These are phyloP conservation scores for Trichophyton benhamiae DNA, from an alignment of 2,329 filamentous ascomycete species.

Conservation along the genomic window DNA sequence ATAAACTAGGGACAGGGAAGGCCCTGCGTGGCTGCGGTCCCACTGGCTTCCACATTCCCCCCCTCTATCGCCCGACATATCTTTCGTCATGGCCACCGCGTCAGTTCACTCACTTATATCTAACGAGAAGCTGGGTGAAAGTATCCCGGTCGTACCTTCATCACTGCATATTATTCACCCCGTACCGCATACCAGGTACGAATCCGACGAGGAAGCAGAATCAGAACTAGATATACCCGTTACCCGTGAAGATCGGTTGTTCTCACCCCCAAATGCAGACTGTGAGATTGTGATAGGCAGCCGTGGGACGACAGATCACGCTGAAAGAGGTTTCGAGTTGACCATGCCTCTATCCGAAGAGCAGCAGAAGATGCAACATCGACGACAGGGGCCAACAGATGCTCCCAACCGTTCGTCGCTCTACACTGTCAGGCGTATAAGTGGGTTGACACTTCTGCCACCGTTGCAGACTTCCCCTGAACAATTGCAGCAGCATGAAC, in stretches of 20 bases:
- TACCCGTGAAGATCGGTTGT: conserved; percentile 8
- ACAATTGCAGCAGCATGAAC: not conserved
- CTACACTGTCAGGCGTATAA: conserved; percentile 5
- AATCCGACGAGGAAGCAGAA: conserved; percentile 15
- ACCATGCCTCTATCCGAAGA: conserved; percentile 1
- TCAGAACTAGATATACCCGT: conserved; percentile 12
- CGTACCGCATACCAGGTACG: conserved; percentile 10
- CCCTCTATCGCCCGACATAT: not conserved
- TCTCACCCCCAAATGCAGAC: conserved; percentile 7
- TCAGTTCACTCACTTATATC: not conserved
- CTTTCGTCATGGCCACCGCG: not conserved
- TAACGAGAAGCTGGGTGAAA: not conserved
- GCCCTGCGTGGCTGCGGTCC: not conserved
- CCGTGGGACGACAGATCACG: not conserved
- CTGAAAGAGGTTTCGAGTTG: not conserved
- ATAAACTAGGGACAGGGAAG: not conserved
- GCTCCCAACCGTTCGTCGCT: not conserved
- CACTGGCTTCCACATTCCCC: not conserved
- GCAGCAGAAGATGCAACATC: not conserved
- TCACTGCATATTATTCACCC: conserved; percentile 5
- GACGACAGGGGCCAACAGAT: not conserved
- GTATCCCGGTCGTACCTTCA: not conserved
- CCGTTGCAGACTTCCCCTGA: not conserved
- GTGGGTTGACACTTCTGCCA: conserved; percentile 3
- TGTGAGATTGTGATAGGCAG: not conserved